phyloP scores from a whole-genome alignment of 1,139 yeast species.

The Torulaspora globosa region DNA sequence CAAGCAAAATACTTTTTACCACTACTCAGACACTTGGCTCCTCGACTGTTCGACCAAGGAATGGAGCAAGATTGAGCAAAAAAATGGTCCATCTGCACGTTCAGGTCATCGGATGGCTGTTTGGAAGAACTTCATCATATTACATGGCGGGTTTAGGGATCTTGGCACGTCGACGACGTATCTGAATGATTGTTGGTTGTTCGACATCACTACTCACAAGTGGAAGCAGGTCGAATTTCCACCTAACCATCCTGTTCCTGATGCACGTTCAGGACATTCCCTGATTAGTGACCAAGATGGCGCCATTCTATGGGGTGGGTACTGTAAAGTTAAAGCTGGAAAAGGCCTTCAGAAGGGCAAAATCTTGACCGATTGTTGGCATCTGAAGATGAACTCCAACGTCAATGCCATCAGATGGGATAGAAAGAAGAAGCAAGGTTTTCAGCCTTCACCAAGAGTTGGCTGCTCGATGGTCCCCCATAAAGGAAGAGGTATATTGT shows the following conservation, averaged over 20 bases:
- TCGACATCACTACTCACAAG: conserved; percentile 81
- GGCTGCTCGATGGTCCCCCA: conserved; percentile 89
- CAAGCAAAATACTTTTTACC: conserved; percentile 91
- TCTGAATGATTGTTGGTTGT: conserved; percentile 83
- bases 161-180: conserved; percentile 80
- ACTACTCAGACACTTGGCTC: conserved; percentile 94
- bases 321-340: conserved; percentile 85
- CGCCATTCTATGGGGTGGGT: conserved; percentile 87
- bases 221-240: conserved; percentile 93
- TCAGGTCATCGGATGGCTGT: conserved; percentile 88
- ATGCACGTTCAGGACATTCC: conserved; percentile 91
- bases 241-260: conserved; percentile 74
- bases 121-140: conserved; percentile 84
- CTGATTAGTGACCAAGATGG: conserved; percentile 80
- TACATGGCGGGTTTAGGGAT: conserved; percentile 93
- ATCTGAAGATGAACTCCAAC: conserved; percentile 81
- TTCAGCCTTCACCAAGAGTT: conserved; percentile 87
- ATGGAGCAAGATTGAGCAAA: conserved; percentile 82
- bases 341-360: conserved; percentile 90
- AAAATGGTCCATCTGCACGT: conserved; percentile 75
- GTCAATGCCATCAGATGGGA: conserved; percentile 81
- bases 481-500: conserved; percentile 86
- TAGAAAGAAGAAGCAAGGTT: conserved; percentile 82
- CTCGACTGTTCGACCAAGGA: conserved; percentile 78
- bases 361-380: conserved; percentile 85